Conservation (phyloP, 805 yeast species). For the Saturnispora ahearnii region DNA sequence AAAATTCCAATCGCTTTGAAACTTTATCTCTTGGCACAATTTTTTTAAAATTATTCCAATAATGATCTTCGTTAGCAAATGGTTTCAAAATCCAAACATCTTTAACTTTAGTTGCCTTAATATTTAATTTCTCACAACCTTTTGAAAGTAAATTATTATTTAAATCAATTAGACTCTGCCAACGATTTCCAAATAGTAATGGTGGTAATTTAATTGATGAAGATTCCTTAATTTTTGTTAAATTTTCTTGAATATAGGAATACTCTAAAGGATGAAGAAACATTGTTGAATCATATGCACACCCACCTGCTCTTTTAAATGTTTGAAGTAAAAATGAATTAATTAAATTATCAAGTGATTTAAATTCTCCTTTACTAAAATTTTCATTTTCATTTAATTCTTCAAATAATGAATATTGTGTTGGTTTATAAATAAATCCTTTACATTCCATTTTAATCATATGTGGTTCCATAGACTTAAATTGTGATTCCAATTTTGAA, state of each 20-base stretch:
- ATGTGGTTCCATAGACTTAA: slow-evolving; percentile 3
- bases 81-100: slow-evolving; percentile 12
- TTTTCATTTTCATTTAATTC: slow-evolving; percentile 6
- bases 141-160: background rate
- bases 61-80: slow-evolving; percentile 15
- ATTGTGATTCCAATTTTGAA: slow-evolving; percentile 4
- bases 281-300: slow-evolving; percentile 9
- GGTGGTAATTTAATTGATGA: slow-evolving; percentile 12
- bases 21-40: slow-evolving; percentile 14
- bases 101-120: slow-evolving; percentile 12
- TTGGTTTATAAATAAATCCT: slow-evolving; percentile 15
- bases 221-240: slow-evolving; percentile 7
- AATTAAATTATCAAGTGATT: slow-evolving; percentile 14
- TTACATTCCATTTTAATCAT: slow-evolving; percentile 6
- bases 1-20: slow-evolving; percentile 12
- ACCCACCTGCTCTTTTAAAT: slow-evolving; percentile 14
- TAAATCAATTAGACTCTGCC: slow-evolving; percentile 8
- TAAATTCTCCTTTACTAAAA: slow-evolving; percentile 5
- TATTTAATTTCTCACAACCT: slow-evolving; percentile 4
- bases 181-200: slow-evolving; percentile 13
- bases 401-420: slow-evolving; percentile 12
- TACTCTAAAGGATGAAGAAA: slow-evolving; percentile 23
- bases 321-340: slow-evolving; percentile 16
- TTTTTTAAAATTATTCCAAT: slow-evolving; percentile 13
- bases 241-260: slow-evolving; percentile 15